Evolutionary conservation across 2,329 filamentous ascomycete genomes (phyloP).

Genomic region (Waltergamsia citrina): DNA sequence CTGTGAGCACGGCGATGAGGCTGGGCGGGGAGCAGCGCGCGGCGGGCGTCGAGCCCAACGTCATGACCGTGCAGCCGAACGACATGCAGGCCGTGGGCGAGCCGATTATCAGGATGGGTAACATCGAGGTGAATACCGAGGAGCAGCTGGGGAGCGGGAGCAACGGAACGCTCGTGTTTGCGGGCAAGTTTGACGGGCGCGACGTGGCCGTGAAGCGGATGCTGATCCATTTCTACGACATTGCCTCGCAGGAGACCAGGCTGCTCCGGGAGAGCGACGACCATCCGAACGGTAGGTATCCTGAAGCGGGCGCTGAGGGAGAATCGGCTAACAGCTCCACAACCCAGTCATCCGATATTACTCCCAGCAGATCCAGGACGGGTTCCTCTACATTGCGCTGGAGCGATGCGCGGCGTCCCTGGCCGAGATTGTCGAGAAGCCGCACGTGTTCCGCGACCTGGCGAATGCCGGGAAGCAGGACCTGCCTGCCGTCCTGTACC

Average conservation of each 20-base stretch:
- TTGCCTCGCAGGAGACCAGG: conserved; percentile 88
- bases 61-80: conserved; percentile 41
- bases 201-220: conserved; percentile 95
- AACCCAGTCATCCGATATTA: conserved; percentile 91
- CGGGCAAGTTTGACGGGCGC: conserved; percentile 86
- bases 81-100: conserved; percentile 52
- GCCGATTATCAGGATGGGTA: conserved; percentile 51
- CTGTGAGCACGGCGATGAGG: conserved; percentile 48
- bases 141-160: conserved; percentile 69
- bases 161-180: conserved; percentile 93
- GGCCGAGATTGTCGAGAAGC: conserved; percentile 81
- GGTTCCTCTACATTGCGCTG: conserved; percentile 92
- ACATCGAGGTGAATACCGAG: conserved; percentile 54
- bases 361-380: conserved; percentile 77
- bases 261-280: conserved; percentile 88
- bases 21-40: conserved; percentile 28
- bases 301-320: not conserved
- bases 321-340: conserved; percentile 2
- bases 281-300: conserved; percentile 64
- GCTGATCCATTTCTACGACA: conserved; percentile 91
- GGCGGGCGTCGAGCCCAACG: conserved; percentile 50
- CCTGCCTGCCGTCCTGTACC: conserved; percentile 70
- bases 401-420: conserved; percentile 91
- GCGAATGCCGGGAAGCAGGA: conserved; percentile 67
- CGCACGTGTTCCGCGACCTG: conserved; percentile 55